Evolutionary conservation across 768 basidiomycete species (phyloP).

Genomic region (Panaeolus cyanescens): DNA sequence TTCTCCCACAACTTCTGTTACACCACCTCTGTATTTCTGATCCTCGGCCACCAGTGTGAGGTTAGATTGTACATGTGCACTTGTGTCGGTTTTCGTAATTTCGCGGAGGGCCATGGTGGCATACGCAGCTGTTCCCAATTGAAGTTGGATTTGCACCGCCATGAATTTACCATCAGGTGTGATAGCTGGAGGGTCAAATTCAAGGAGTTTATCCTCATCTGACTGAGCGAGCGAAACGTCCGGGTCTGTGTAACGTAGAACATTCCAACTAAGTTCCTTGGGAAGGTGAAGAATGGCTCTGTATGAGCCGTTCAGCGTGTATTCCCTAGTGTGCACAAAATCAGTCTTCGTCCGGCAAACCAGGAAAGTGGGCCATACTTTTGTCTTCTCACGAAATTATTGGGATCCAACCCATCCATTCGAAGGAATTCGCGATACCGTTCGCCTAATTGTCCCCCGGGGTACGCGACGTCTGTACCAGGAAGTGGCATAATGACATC

Average conservation of each 20-base stretch:
- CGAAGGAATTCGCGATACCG: constrained; percentile 79
- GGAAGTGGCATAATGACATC: constrained; percentile 98
- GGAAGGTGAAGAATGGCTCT: constrained; percentile 90
- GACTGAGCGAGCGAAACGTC: constrained; percentile 90
- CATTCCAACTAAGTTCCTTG: constrained; percentile 76
- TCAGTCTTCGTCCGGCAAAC: constrained; percentile 6
- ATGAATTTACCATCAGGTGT: constrained; percentile 78
- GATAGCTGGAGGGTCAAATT: constrained; percentile 70
- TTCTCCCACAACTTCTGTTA: constrained; percentile 31
- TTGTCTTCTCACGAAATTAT: constrained; percentile 88
- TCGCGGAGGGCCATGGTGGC: constrained; percentile 98
- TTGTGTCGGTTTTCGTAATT: constrained; percentile 94
- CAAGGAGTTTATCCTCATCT: constrained; percentile 91
- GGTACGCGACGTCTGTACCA: constrained; percentile 92
- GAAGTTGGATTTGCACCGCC: constrained; percentile 84
- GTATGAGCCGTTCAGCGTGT: constrained; percentile 91
- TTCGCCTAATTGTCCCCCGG: constrained; percentile 85
- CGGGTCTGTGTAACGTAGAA: constrained; percentile 89
- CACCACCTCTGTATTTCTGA: constrained; percentile 73
- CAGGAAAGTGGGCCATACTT: constrained; percentile 50
- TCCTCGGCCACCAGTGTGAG: constrained; percentile 81
- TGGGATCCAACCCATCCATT: constrained; percentile 87
- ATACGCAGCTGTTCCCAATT: constrained; percentile 90
- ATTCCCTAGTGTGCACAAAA: constrained; percentile 60
- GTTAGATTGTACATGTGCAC: constrained; percentile 84